Base-by-base conservation (phyloP, 1,284 basidiomycete genomes). In the Singerocomus rubriflavus region DNA sequence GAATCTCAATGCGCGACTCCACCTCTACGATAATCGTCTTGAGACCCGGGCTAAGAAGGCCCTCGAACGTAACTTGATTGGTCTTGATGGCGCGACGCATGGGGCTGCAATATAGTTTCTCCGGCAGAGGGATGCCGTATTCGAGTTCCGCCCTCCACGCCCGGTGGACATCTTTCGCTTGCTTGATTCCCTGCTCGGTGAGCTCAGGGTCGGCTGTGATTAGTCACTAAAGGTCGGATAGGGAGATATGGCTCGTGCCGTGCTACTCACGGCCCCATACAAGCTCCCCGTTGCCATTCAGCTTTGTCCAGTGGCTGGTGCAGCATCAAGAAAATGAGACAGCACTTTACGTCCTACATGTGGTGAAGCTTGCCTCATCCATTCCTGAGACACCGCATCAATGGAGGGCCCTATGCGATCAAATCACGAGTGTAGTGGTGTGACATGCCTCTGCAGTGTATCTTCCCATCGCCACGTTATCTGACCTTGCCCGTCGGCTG, bases 61-160 rank as follows among this genome's bases (percentile, higher is more conserved):
- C 79, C 5, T 73, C 73, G 25, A 67, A 93, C 0, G 82, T 84
- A 51, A 85, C 71, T 32, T 78, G 65, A 58, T 84, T 76, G 0
- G 92, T 95, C 52, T 79, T 76, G 48, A 88, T 71, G 0, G 90
- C 86, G 7, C 92, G 76, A 5, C 79, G 80, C 53, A 94, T 67
- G 0, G 92, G 91, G 48, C 86, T 89, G 46, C 77, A 79, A 61
- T 85, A 91, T 50, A 86, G 76, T 39, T 67, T 75, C 55, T 79
- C 70, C 2, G 88, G 88, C 9, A 85, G 62, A 1, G 85, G 84
- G 2, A 88, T 76, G 4, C 75, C 76, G 8, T 65, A 41, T 13
- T 39, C 56, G 2, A 77, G 61, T 64, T 94, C 85, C 1, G 63
- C 57, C 51, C 72, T 70, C 91, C 91, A 94, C 3, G 75, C 75